Conservation (phyloP, 139 green algal species). For the Gonium pectorale region DNA sequence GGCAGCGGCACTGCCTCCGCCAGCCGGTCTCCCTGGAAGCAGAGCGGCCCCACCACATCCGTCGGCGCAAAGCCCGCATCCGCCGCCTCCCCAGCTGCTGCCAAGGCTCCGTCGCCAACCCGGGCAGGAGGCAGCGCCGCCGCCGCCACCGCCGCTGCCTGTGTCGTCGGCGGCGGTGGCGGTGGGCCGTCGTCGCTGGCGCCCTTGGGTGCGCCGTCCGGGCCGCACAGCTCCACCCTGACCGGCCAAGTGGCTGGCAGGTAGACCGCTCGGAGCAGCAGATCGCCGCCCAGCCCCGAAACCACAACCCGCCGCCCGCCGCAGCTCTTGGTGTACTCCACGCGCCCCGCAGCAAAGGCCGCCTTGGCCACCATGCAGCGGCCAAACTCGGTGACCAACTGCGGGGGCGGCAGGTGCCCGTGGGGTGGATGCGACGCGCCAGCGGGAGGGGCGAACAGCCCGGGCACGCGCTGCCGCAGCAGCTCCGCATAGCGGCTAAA, state of each 20-base stretch:
- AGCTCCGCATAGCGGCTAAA: conserved; percentile 46
- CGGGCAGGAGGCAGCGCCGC: not conserved
- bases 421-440: not conserved
- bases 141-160: not conserved
- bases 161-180: too few species aligned
- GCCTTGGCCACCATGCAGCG: conserved; percentile 56
- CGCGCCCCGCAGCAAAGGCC: conserved; percentile 28
- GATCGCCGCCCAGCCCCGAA: conserved; percentile 46
- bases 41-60: conserved; percentile 59
- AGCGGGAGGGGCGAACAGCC: conserved; percentile 23
- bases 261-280: conserved; percentile 61
- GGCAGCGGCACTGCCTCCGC: conserved; percentile 45
- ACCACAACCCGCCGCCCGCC: conserved; percentile 57
- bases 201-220: not conserved
- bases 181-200: too few species aligned
- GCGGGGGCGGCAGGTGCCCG: not conserved
- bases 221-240: conserved; percentile 50
- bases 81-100: not conserved
- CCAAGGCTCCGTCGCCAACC: not conserved
- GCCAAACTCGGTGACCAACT: conserved; percentile 55
- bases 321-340: conserved; percentile 57
- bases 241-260: conserved; percentile 53
- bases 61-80: not conserved
- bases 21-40: conserved; percentile 60
- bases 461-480: conserved; percentile 38